Conservation (phyloP, 2,329 filamentous ascomycete species). For the Decorospora gaudefroyi region DNA sequence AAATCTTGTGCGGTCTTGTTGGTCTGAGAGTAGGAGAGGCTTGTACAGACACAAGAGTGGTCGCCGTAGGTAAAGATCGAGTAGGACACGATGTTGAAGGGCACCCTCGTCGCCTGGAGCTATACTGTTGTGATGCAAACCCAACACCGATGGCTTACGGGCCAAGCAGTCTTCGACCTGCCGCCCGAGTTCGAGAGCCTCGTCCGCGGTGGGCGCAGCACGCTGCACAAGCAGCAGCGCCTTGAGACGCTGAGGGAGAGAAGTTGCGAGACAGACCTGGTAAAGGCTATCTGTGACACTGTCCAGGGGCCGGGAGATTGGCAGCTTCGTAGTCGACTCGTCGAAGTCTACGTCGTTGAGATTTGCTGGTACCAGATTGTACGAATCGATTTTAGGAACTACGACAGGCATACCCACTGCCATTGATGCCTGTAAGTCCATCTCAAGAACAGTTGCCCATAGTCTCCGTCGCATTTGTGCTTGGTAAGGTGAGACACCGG, state of each 20-base stretch:
- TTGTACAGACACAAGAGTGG: constrained; percentile 25
- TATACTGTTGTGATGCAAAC: constrained; percentile 8
- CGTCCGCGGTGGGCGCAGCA: constrained; percentile 12
- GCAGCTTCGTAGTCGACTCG: constrained; percentile 14
- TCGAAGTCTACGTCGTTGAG: constrained; percentile 27
- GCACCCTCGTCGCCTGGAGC: constrained; percentile 10
- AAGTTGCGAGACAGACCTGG: constrained; percentile 25
- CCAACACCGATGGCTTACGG: constrained; percentile 15
- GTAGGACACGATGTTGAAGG: constrained; percentile 21
- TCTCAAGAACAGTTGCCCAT: constrained; percentile 53
- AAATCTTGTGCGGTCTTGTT: constrained; percentile 5
- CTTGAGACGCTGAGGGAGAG: constrained; percentile 20
- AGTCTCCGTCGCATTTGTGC: constrained; percentile 51
- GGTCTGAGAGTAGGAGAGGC: constrained; percentile 25
- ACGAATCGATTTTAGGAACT: constrained; percentile 15
- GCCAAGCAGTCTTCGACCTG: constrained; percentile 17
- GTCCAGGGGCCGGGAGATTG: constrained; percentile 7
- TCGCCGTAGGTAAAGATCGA: constrained; percentile 27
- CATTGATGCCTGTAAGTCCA: constrained; percentile 43
- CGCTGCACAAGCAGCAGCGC: constrained; percentile 25
- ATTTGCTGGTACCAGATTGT: constrained; percentile 20
- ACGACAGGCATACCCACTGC: constrained; percentile 24
- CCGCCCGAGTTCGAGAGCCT: constrained; percentile 18
- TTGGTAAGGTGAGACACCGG: constrained; percentile 40
- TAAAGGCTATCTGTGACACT: constrained; percentile 24